phyloP scores from a whole-genome alignment of 805 yeast species.

The Alloascoidea africana region DNA sequence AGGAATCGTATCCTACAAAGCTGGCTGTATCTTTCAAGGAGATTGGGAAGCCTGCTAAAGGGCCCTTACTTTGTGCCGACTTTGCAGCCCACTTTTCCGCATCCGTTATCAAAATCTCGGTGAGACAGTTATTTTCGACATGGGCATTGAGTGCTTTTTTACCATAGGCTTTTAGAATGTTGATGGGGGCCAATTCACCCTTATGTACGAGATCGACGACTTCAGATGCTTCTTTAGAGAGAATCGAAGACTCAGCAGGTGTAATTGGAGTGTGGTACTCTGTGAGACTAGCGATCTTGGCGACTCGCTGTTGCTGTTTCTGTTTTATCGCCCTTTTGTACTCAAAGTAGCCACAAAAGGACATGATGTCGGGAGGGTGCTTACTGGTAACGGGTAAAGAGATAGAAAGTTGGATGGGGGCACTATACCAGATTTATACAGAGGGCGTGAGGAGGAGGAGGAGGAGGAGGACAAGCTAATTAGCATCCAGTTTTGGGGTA shows the following conservation, averaged over 20 bases:
- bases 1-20: slow-evolving; percentile 34
- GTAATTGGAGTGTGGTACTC: slow-evolving; percentile 24
- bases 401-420: no score
- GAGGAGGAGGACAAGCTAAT: no score
- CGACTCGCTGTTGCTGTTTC: slow-evolving; percentile 19
- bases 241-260: slow-evolving; percentile 18
- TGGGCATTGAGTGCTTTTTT: slow-evolving; percentile 53
- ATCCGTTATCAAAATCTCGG: slow-evolving; percentile 49
- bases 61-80: slow-evolving; percentile 34
- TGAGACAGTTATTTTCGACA: slow-evolving; percentile 35
- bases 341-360: slow-evolving; percentile 3
- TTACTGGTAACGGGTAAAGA: no score
- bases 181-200: slow-evolving; percentile 31
- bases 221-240: slow-evolving; percentile 24
- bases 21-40: slow-evolving; percentile 44
- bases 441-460: no score
- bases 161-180: slow-evolving; percentile 46
- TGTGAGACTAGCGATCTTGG: slow-evolving; percentile 18
- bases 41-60: slow-evolving; percentile 49
- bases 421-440: no score
- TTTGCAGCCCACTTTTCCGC: slow-evolving; percentile 47
- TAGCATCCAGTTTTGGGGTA: no score
- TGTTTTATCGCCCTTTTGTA: background rate
- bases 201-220: slow-evolving; percentile 28
- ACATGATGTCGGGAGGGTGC: no score